Evolutionary conservation across 2,329 filamentous ascomycete genomes (phyloP), one percentile per base, ranked within the genome.

Genomic region (Colletotrichum ledebouriae): DNA sequence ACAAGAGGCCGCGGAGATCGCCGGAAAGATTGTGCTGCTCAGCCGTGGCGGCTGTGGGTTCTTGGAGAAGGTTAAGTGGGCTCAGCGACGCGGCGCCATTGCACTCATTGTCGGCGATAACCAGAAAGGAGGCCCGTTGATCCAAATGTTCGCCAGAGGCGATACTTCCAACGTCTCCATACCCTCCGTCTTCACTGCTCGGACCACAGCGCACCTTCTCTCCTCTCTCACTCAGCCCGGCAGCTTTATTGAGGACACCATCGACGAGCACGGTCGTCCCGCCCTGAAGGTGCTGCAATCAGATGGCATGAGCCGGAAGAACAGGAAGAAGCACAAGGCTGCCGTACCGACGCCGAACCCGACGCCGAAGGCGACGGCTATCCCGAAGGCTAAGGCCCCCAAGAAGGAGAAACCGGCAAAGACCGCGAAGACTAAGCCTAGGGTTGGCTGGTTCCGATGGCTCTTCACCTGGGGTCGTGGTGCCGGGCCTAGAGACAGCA

Each of bases 121-220:
- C 78, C 91, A 93, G 66, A 92, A 93, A 70, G 95, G 95, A 50
- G 94, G 94, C 4, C 92, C 92, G 41, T 82, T 99, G 70, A 93
- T 98, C 58, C 96, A 97, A 73, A 99, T 99, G 96, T 98, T 97
- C 78, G 96, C 96, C n/a, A 90, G 93, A 75, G 96, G 95, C 42
- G 94, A 98, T 76, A 97, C 95, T 3, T 97, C 94, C 39, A 97
- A 98, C 75, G 88, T 98, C 72, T 94, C 94, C 0, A 98, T 99
- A 61, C 94, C 96, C 1, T 93, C 96, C 0, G 86, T 98, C 10
- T 99, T 99, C 79, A 98, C 96, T 0, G 97, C 95, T 0, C 90
- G 96, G 73, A 98, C 94, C 0, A 98, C 95, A 0, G 96, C 96
- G 1, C 95, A 98, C 77, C 85, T 99, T 13, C 85, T 99, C 15